Evolutionary conservation across 1,139 yeast genomes (phyloP), one percentile per base, ranked within the genome.

Genomic region (Yamadazyma atlantica): DNA sequence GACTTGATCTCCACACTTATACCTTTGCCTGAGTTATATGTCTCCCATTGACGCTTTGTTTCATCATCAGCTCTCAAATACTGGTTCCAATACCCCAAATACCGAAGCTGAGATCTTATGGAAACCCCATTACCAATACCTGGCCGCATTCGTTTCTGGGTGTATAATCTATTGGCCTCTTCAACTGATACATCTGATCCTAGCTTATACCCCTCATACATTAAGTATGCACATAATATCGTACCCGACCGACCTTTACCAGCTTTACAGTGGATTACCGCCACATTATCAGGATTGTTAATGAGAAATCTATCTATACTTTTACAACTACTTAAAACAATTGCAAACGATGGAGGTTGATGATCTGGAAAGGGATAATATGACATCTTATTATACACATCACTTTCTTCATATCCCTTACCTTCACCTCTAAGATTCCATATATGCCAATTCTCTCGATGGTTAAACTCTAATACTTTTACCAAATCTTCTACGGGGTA

Each of bases 171-270:
- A 28, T 77, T 66, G 1, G 88, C 85, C 13, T 65, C 69, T 1
- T 64, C 58, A 21, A 73, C 62, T 1, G 66, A 48, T n/a, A 47
- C 24, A 3, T 15, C 24, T 2, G 35, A 24, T 3, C 48, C 43
- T 4, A 18, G 24, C 10, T 38, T 37, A 62, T 44, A 3, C 54
- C 61, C 58, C 34, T 70, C 64, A 43, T 50, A 59, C 74, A 89
- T 80, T 42, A 90, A 57, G 51, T 80, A 85, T 0, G 90, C 87
- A 49, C 89, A 79, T 2, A 77, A 75, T 3, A 87, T 62, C 0
- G 90, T 76, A 0, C 97, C 97, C 0, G 95, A 82, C 24, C 97
- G 65, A 0, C 97, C 97, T 56, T 88, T 90, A 0, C 97, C 97
- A 42, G 88, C 89, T 51, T 85, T 82, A 55, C 97, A 92, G 55